Evolutionary conservation across 345 rosid species (phyloP), one percentile per base, ranked within the genome.

Genomic region (Euphorbia tirucalli): DNA sequence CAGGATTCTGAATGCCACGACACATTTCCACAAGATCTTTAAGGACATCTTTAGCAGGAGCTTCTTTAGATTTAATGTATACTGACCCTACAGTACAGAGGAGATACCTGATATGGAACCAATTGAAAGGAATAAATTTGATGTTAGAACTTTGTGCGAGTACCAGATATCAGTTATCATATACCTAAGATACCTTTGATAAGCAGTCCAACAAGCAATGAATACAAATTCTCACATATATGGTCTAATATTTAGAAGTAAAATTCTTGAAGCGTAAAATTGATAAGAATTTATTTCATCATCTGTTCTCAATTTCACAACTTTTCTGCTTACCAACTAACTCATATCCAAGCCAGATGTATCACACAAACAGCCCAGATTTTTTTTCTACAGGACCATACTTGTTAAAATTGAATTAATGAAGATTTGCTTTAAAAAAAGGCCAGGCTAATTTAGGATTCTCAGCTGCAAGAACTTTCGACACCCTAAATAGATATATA

Each of bases 11-110:
- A 85, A 95, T 89, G 60, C 99, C 99, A 64, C 96, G 99, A 60
- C 99, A 95, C 99, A 95, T 95, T 81, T 95, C 99, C 63, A 95
- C 99, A 39, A 95, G 96, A 86, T 95, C 99, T 80, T 93, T 95
- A 57, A 95, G 97, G 65, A 95, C 88, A 80, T 95, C 99, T 82
- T 88, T 95, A 13, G 98, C 92, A 59, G 99, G 99, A 71, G 98
- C 97, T 86, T 95, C 99, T 85, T 95, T 90, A 60, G 99, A 89
- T 83, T 86, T 93, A 59, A 95, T 92, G 71, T 95, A 95, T 24
- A 95, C 98, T 18, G 97, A 95, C 70, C 99, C 99, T 35, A 94
- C 97, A 3, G 99, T 95, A 73, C 99, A 92, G 28, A 95, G 93
- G 54, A 95, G 96, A 83, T 95, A 95, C 80, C 99, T 95, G 80